Percentiles rank a stretch among this genome's conserved stretches.
Evolutionary conservation across 1,284 basidiomycete species (phyloP).

Genomic region (Puccinia horiana): DNA sequence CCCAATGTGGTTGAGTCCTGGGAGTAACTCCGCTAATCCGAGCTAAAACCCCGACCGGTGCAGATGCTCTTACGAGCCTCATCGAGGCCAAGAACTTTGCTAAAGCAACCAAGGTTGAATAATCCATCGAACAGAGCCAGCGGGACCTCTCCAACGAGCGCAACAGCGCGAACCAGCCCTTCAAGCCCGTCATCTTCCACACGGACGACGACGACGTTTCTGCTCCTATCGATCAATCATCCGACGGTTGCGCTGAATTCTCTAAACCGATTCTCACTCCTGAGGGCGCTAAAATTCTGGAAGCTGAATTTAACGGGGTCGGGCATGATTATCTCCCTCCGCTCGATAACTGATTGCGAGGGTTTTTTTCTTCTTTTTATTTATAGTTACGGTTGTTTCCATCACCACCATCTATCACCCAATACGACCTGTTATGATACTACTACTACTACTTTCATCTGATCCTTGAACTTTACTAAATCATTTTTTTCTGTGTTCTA

Average conservation of each 20-base stretch:
- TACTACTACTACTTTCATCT: too few relatives aligned
- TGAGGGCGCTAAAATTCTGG: neutral
- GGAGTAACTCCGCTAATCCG: too few relatives aligned
- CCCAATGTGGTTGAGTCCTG: too few relatives aligned
- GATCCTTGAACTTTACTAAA: too few relatives aligned
- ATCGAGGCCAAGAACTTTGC: constrained; percentile 80
- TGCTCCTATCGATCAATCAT: neutral
- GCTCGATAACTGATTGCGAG: too few relatives aligned
- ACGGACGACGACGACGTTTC: neutral
- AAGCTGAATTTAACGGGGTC: constrained; percentile 21
- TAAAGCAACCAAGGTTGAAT: constrained; percentile 84
- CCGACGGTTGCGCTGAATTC: neutral
- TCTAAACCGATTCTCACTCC: constrained; percentile 13
- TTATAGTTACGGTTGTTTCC: too few relatives aligned
- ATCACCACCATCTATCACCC: too few relatives aligned
- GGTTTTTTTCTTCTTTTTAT: too few relatives aligned
- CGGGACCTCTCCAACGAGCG: constrained; percentile 79
- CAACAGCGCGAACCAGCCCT: constrained; percentile 42
- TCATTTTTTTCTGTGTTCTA: too few relatives aligned
- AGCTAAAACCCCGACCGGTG: too few relatives aligned
- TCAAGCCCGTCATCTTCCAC: constrained; percentile 28
- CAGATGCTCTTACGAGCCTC: constrained; percentile 73
- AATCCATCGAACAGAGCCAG: constrained; percentile 84
- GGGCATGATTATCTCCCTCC: neutral
- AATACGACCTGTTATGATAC: too few relatives aligned